A percentile compares a stretch with the other conserved stretches of the same genome.
phyloP scores from a whole-genome alignment of 805 yeast species.

The Candida fluviatilis region DNA sequence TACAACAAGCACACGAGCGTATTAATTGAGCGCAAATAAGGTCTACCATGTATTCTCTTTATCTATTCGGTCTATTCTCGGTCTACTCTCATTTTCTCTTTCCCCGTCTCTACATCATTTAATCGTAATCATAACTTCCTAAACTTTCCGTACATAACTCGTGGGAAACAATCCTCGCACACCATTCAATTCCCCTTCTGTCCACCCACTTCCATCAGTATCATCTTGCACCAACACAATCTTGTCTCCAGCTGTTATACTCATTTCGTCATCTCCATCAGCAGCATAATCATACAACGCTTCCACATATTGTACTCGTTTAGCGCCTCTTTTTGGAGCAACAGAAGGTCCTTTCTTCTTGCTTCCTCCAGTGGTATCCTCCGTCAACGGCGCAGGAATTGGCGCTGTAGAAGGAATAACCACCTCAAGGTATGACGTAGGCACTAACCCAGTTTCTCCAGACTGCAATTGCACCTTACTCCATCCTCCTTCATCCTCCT shows the following conservation, averaged over 20 bases:
- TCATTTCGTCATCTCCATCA: conserved; percentile 75
- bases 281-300: conserved; percentile 77
- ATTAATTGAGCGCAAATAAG: too few species aligned
- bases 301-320: conserved; percentile 55
- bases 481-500: conserved; percentile 91
- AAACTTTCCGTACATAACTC: conserved; percentile 51
- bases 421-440: conserved; percentile 69
- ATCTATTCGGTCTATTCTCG: background rate
- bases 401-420: conserved; percentile 5
- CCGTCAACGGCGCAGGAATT: conserved; percentile 1
- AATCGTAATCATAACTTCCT: conserved; percentile 3
- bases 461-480: conserved; percentile 48
- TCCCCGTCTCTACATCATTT: background rate
- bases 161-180: conserved; percentile 53
- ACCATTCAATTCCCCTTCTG: conserved; percentile 68
- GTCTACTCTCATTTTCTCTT: background rate
- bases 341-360: conserved; percentile 71
- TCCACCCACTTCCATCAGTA: conserved; percentile 86
- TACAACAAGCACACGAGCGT: too few species aligned
- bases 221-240: conserved; percentile 57
- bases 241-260: conserved; percentile 67
- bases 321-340: conserved; percentile 73
- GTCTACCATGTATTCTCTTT: background rate
- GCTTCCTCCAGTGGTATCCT: conserved; percentile 10
- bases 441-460: conserved; percentile 71